phyloP scores from a whole-genome alignment of 148 eudicot genomes.

The Cornus florida region DNA sequence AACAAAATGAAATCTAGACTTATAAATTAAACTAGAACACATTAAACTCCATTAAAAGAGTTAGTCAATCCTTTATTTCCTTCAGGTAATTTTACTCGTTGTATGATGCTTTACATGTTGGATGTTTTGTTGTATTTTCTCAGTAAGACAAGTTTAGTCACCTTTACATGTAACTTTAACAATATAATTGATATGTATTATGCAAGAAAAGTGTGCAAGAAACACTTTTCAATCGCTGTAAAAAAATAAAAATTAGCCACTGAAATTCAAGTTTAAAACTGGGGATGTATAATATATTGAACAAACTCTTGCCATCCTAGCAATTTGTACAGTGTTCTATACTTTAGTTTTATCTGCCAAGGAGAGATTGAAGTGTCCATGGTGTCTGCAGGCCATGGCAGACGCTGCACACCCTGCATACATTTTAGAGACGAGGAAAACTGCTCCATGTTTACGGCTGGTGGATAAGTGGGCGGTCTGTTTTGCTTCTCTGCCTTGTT shows the following conservation, averaged over 20 bases:
- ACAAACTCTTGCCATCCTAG: background rate
- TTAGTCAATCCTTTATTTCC: too few species aligned
- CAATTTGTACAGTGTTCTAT: background rate
- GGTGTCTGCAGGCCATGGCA: conserved; percentile 72
- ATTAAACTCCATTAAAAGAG: too few species aligned
- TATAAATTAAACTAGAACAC: too few species aligned
- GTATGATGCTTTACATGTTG: background rate
- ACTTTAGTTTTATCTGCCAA: background rate
- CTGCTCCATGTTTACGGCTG: conserved; percentile 94
- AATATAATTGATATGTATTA: too few species aligned
- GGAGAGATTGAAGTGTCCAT: background rate
- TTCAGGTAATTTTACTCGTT: background rate
- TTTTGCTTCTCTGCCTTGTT: conserved; percentile 28
- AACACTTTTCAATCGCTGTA: too few species aligned
- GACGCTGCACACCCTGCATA: conserved; percentile 85
- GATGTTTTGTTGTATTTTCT: background rate
- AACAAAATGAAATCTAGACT: background rate
- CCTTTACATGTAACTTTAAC: background rate
- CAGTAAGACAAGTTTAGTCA: background rate
- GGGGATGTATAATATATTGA: background rate
- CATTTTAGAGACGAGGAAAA: conserved; percentile 89
- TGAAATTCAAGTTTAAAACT: background rate
- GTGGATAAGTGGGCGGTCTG: conserved; percentile 99
- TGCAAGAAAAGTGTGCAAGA: too few species aligned
- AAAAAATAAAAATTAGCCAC: too few species aligned